Evolutionary conservation across 1,284 basidiomycete species (phyloP).

Genomic region (Cystobasidium sp.): DNA sequence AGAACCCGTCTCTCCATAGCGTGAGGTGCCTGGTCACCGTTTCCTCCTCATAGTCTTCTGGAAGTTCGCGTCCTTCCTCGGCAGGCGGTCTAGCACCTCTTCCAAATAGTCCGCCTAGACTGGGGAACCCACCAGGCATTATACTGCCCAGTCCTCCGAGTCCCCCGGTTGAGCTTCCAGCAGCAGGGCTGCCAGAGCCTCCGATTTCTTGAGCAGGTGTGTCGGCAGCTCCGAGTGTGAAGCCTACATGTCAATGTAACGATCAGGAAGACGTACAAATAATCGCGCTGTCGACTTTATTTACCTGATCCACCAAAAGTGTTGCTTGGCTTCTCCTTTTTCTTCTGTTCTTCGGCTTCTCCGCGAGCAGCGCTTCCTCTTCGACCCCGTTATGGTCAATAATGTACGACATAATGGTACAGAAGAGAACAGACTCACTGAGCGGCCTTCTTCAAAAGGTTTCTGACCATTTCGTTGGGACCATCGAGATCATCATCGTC

Average conservation of each 20-base stretch:
- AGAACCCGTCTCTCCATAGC: slow-evolving; percentile 95
- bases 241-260: slow-evolving; percentile 63
- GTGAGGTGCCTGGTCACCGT: slow-evolving; percentile 77
- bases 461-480: slow-evolving; percentile 67
- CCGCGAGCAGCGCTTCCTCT: slow-evolving; percentile 36
- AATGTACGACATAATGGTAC: neutral
- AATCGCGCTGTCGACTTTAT: neutral
- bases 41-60: slow-evolving; percentile 61
- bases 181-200: slow-evolving; percentile 63
- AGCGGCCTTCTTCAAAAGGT: slow-evolving; percentile 79
- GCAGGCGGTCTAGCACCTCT: slow-evolving; percentile 18
- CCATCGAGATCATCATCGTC: slow-evolving; percentile 64
- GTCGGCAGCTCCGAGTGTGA: slow-evolving; percentile 86
- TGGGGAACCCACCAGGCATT: slow-evolving; percentile 45
- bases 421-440: slow-evolving; percentile 64
- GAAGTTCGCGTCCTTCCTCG: slow-evolving; percentile 54
- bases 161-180: slow-evolving; percentile 45
- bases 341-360: slow-evolving; percentile 12
- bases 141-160: slow-evolving; percentile 47
- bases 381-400: neutral
- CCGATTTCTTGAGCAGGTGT: slow-evolving; percentile 71
- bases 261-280: too few species aligned
- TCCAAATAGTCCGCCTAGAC: slow-evolving; percentile 43
- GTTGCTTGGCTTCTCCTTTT: slow-evolving; percentile 12
- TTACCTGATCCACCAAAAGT: slow-evolving; percentile 58